Evolutionary conservation across 1,139 yeast genomes (phyloP).

Genomic region (Scheffersomyces lignicola): DNA sequence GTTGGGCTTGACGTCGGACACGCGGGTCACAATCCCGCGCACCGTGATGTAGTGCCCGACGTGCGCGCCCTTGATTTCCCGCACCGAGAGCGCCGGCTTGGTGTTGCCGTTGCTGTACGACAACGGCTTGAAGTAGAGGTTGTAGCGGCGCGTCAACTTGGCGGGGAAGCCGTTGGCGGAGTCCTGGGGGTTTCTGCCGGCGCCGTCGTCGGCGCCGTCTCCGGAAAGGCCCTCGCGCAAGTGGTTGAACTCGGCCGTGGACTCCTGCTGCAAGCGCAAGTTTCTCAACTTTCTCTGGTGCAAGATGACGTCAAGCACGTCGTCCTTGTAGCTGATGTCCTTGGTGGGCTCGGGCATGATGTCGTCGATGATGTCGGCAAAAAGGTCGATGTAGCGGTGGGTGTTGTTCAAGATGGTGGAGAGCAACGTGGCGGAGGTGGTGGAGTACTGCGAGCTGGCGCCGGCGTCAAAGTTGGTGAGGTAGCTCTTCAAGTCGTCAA

Average conservation of each 20-base stretch:
- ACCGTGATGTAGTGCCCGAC: constrained; percentile 88
- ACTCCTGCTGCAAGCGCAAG: constrained; percentile 68
- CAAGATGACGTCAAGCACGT: constrained; percentile 88
- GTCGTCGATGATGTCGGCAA: constrained; percentile 73
- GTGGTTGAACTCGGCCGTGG: constrained; percentile 49
- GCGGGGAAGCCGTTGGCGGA: constrained; percentile 70
- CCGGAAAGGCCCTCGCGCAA: constrained; percentile 37
- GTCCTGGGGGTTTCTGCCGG: constrained; percentile 18
- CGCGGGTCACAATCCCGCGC: constrained; percentile 93
- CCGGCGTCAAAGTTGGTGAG: constrained; percentile 44
- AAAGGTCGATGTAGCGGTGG: constrained; percentile 74
- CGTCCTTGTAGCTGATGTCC: constrained; percentile 79
- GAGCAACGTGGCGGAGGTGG: constrained; percentile 40
- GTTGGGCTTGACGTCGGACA: constrained; percentile 93
- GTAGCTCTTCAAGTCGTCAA: constrained; percentile 78
- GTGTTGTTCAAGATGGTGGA: constrained; percentile 70
- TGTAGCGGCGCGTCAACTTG: constrained; percentile 81
- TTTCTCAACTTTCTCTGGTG: constrained; percentile 88
- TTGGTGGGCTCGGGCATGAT: constrained; percentile 81
- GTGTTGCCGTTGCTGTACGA: constrained; percentile 38
- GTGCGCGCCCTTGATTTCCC: constrained; percentile 82
- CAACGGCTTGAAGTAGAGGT: constrained; percentile 82
- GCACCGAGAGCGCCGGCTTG: constrained; percentile 70
- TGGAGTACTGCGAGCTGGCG: constrained; percentile 18
- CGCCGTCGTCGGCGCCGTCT: constrained; percentile 18